Base-by-base conservation (phyloP, 768 basidiomycete genomes). In the Polyporus arcularius region DNA sequence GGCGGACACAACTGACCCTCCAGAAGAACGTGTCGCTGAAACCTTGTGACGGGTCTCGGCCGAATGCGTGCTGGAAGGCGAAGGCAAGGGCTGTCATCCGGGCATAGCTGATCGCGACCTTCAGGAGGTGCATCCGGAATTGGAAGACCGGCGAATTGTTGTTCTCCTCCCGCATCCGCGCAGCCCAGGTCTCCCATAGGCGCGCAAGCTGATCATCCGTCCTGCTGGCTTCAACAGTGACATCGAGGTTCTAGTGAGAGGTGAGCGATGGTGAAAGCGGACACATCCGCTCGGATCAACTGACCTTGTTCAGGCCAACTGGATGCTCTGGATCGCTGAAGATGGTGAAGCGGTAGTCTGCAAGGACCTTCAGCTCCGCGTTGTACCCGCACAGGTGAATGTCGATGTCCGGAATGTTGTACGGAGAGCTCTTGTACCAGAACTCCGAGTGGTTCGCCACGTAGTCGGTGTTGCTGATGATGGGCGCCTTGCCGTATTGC, bases 401-500 rank as follows among this genome's bases (percentile, higher is more conserved):
- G 70, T 94, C 92, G 64, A 92, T 93, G 67, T 87, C 78, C 49
- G 78, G 74, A 74, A 90, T 77, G 67, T 90, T 92, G 71, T 82
- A 85, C 8, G 78, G 79, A 1, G 89, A 91, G 59, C 78, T 80
- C 54, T 75, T 73, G 86, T 88, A 92, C 89, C 88, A 92, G 57
- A 83, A 75, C 56, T 82, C 83, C 1, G 85, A 87, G 66, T 88
- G 86, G 57, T 78, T 80, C 15, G 89, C 88, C 60, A 88, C 87
- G 71, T 90, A 94, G 74, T 92, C 91, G 7, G 81, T 79, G 65
- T 89, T 85, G 62, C 80, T 80, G 70, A 97, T 87, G 47, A 91
- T 92, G 16, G 91, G 86, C 0, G 86, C 83, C 74, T 94, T 94
- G 57, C 95, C 95, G 73, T 96, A 94, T 72, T 95, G 89, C 16